Evolutionary conservation across 2,329 filamentous ascomycete genomes (phyloP), one percentile per base, ranked within the genome.

Genomic region (Chrysoporthe austroafricana): DNA sequence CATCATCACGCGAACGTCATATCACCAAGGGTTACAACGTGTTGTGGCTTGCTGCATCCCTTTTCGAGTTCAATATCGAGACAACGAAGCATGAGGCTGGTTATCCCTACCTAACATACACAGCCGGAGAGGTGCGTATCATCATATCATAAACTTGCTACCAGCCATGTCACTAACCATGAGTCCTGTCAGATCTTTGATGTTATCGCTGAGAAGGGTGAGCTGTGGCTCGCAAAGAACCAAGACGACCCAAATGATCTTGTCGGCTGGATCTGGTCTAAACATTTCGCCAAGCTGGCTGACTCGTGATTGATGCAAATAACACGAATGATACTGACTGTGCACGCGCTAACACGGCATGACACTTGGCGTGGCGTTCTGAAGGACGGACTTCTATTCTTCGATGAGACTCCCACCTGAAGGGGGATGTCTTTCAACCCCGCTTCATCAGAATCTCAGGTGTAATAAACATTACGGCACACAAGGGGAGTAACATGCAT

Each of bases 181-280:
- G n/a, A 18, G 34, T 32, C 6, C 52, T 26, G 32, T 21, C 71
- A 91, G 87, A 92, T 95, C 71, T 95, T 95, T 75, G 92, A 95
- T 80, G 91, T 99, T 64, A 93, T 99, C 76, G 96, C 91, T 42
- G 94, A 97, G 79, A 97, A 97, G 78, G 96, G 96, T 71, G 96
- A 99, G 82, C 86, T 98, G 61, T 99, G 96, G 96, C 88, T 99
- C 67, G 96, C 96, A 64, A 93, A 93, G 79, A 99, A 99, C 77
- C 96, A 99, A 80, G 96, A 99, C 76, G 96, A 99, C 78, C 82
- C 88, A 1, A 85, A 83, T 13, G 87, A 91, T 71, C 86, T 89
- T 71, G 90, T 98, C 44, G 96, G 96, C 63, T 99, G 96, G 96
- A 97, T 99, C 74, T 99, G 96, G 96, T 97, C 94, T 74, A 97